Evolutionary conservation across 1,139 yeast species (phyloP), one percentile per base, ranked within the genome.

Genomic region (Hyphopichia burtonii): DNA sequence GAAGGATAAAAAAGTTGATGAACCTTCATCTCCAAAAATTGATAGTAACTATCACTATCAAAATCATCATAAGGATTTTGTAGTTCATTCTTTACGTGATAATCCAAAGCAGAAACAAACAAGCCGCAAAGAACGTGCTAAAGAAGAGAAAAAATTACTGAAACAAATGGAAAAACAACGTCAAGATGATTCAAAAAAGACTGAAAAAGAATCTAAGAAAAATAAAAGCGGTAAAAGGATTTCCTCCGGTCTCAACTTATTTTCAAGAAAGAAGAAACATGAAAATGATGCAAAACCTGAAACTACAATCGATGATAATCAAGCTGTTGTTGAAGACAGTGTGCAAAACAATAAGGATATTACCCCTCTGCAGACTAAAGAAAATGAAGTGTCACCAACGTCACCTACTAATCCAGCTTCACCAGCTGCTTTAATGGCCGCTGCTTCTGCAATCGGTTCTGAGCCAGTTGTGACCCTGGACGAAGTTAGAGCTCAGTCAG

Each of bases 51-150:
- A 66, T 46, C 52, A 50, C 9, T 71, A 71, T 48, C 65, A 60
- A 37, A 66, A 66, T 40, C 77, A 71, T 44, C 74, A 68, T 47
- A 59, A 55, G 38, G 71, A 67, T 31, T 71, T 72, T 50, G 57
- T 61, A 10, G 51, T 55, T 22, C 74, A 66, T 43, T 71, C 77
- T 1, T 52, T 72, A 51, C 59, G 76, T 43, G 49, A 41, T 9
- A 39, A 31, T 7, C 7, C 34, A 4, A 42, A 40, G 28, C 39
- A 43, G 11, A 53, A 51, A 36, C 40, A 45, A 15, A 38, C 54
- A 6, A 49, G 61, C 1, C 48, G 67, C 17, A 68, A 66, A 42
- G 71, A 65, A 31, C 54, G 71, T 35, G 61, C 59, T 0, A 67
- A 66, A 45, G 68, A 65, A 37, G 75, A 68, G 40, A 61, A 57